Percentiles rank a stretch among this genome's conserved stretches.
Conservation (phyloP, 495 filamentous ascomycete species). For the Penicillium egyptiacum region DNA sequence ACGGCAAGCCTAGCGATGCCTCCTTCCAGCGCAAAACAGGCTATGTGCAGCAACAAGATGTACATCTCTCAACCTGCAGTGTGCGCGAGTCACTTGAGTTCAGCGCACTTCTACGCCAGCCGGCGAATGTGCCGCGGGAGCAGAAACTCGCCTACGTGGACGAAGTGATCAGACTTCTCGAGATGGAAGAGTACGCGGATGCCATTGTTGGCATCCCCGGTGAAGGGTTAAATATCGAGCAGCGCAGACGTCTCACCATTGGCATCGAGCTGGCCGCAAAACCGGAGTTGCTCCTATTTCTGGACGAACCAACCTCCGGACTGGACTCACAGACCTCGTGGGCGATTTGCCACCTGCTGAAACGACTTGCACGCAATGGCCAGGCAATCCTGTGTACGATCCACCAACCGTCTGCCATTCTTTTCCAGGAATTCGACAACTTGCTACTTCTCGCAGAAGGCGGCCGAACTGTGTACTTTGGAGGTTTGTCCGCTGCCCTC, state of each 20-base stretch:
- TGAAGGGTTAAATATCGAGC: slow-evolving; percentile 84
- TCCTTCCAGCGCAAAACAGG: slow-evolving; percentile 90
- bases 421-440: slow-evolving; percentile 83
- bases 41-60: slow-evolving; percentile 95
- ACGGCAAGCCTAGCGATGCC: slow-evolving; percentile 56
- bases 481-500: slow-evolving; percentile 58
- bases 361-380: slow-evolving; percentile 72
- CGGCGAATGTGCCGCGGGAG: slow-evolving; percentile 60
- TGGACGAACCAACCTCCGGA: slow-evolving; percentile 62
- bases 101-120: slow-evolving; percentile 80
- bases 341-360: slow-evolving; percentile 69
- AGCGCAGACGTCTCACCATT: slow-evolving; percentile 80
- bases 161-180: slow-evolving; percentile 86
- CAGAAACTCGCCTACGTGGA: slow-evolving; percentile 91
- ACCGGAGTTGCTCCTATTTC: slow-evolving; percentile 79
- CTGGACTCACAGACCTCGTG: slow-evolving; percentile 77
- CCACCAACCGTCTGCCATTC: slow-evolving; percentile 80
- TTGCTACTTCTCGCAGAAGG: slow-evolving; percentile 73
- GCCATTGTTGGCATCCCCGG: slow-evolving; percentile 85
- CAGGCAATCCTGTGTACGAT: slow-evolving; percentile 85
- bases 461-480: slow-evolving; percentile 77
- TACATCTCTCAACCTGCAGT: slow-evolving; percentile 64
- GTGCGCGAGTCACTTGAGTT: slow-evolving; percentile 82
- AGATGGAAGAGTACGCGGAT: slow-evolving; percentile 84
- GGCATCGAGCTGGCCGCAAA: slow-evolving; percentile 85